Percentiles rank a stretch among this genome's conserved stretches.
Conservation (phyloP, 2,329 filamentous ascomycete genomes). For the Cryphonectria naterciae region DNA sequence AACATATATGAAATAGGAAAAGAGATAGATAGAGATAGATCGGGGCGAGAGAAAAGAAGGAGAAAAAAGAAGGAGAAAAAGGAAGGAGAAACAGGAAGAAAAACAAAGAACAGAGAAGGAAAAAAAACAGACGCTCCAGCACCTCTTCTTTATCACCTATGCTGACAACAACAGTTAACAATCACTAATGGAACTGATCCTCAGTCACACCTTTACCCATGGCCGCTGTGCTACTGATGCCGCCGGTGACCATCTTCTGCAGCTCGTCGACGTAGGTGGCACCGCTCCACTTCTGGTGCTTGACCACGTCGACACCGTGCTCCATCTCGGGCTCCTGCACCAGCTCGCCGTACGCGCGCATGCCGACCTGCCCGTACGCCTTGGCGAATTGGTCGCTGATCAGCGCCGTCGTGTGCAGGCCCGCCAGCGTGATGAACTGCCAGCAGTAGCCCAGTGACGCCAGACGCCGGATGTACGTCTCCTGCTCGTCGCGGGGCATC, state of each 20-base stretch:
- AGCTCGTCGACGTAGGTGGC: constrained; percentile 94
- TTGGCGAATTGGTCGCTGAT: constrained; percentile 88
- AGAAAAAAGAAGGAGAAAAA: background rate
- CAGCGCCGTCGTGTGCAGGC: constrained; percentile 91
- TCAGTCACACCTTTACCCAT: constrained; percentile 99
- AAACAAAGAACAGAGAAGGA: background rate
- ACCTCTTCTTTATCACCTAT: background rate
- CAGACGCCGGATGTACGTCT: constrained; percentile 94
- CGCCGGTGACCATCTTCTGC: constrained; percentile 95
- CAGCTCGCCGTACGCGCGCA: constrained; percentile 95
- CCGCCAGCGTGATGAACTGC: constrained; percentile 99
- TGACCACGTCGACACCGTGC: constrained; percentile 87
- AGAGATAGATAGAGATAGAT: background rate
- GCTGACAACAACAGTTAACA: background rate
- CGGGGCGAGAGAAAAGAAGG: background rate
- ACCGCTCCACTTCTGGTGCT: constrained; percentile 98
- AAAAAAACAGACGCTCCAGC: background rate
- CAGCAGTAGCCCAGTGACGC: constrained; percentile 92
- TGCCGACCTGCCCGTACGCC: constrained; percentile 80
- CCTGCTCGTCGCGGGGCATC: constrained; percentile 88
- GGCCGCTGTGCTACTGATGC: constrained; percentile 86
- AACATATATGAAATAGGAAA: background rate
- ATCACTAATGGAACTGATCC: constrained; percentile 78
- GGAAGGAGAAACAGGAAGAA: background rate
- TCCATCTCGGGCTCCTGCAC: constrained; percentile 98